Conservation (phyloP, 768 basidiomycete species). For the Suillus placidus region DNA sequence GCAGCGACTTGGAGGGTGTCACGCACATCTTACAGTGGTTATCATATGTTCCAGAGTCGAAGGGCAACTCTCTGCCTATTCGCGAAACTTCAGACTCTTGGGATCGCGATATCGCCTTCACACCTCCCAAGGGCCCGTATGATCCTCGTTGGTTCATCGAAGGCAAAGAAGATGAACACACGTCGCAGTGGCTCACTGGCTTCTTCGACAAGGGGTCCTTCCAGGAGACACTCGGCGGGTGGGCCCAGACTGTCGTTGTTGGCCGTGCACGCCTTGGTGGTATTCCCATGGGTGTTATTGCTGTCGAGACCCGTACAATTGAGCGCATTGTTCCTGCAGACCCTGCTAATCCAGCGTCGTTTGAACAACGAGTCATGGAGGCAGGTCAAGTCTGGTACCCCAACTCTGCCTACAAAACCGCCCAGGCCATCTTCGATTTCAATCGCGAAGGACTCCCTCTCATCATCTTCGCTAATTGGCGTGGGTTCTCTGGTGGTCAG, state of each 20-base stretch:
- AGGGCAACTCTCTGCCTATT: constrained; percentile 79
- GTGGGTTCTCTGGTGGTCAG: constrained; percentile 99
- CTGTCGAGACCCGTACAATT: constrained; percentile 96
- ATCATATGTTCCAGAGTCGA: constrained; percentile 87
- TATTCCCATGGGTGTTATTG: constrained; percentile 97
- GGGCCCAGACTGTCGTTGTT: constrained; percentile 98
- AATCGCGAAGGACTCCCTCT: constrained; percentile 95
- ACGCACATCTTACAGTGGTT: constrained; percentile 94
- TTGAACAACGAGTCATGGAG: constrained; percentile 98
- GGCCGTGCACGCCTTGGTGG: constrained; percentile 96
- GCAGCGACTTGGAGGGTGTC: constrained; percentile 94
- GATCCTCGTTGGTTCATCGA: constrained; percentile 98
- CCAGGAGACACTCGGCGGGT: constrained; percentile 98
- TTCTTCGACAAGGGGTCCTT: constrained; percentile 98
- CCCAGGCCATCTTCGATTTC: constrained; percentile 98
- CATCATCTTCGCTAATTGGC: constrained; percentile 99
- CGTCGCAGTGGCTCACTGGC: constrained; percentile 77
- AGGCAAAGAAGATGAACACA: constrained; percentile 86
- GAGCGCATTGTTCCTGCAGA: constrained; percentile 97
- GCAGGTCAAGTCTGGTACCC: constrained; percentile 99
- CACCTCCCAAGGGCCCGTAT: constrained; percentile 91
- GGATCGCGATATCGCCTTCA: constrained; percentile 92
- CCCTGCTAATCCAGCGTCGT: constrained; percentile 94
- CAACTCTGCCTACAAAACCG: constrained; percentile 99
- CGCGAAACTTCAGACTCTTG: constrained; percentile 73